Conservation (phyloP, 1,139 yeast genomes). For the Taphrina populina region DNA sequence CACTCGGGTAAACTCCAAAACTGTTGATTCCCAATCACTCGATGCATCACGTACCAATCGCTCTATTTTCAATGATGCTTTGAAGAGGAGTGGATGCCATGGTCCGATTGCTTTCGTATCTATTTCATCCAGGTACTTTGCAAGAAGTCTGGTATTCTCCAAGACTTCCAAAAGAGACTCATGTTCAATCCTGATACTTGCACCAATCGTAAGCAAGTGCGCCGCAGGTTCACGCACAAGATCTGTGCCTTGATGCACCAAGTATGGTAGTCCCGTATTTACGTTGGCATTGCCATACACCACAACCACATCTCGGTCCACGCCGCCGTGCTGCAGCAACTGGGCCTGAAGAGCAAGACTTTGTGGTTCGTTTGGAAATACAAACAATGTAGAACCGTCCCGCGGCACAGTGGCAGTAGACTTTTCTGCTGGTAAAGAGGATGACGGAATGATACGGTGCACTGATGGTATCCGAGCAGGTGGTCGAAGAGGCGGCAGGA, state of each 20-base stretch:
- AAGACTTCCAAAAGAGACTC: not conserved
- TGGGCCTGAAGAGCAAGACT: not conserved
- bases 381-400: not conserved
- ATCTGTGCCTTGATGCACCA: too few relatives aligned
- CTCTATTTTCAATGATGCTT: not conserved
- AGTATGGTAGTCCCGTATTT: too few relatives aligned
- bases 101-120: not conserved
- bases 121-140: not conserved
- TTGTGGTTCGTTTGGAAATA: not conserved
- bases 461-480: too few relatives aligned
- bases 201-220: too few relatives aligned
- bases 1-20: too few relatives aligned
- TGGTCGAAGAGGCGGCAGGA: constrained; percentile 13
- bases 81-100: not conserved
- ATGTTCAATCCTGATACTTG: not conserved
- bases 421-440: too few relatives aligned
- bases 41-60: not conserved
- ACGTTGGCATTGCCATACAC: too few relatives aligned
- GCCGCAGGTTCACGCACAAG: too few relatives aligned
- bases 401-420: not conserved
- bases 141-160: not conserved
- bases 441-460: too few relatives aligned
- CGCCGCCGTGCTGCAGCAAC: not conserved
- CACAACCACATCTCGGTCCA: too few relatives aligned
- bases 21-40: too few relatives aligned